Base-by-base conservation (phyloP, 805 yeast species). In the Starmerella bombicola region DNA sequence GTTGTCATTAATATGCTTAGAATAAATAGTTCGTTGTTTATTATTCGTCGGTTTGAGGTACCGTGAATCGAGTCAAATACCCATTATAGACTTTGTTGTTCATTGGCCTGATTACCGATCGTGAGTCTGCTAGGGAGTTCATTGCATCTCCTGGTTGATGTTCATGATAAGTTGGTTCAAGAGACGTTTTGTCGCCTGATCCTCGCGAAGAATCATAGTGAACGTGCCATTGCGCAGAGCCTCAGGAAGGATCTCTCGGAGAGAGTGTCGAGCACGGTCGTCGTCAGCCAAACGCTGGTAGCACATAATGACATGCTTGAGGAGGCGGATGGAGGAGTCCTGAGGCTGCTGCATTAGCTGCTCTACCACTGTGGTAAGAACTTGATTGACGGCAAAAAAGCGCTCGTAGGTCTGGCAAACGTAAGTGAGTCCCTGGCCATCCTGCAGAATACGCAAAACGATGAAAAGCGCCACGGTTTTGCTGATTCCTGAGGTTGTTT, bases 391-490 rank as follows among this genome's bases (percentile, higher is more conserved):
- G 1, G 97, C 95, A 47, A 80, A 83, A 58, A 88, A 88, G 53
- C 98, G 70, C 61, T 88, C 97, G 57, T 78, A 82, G 0, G 97
- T 88, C 43, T 93, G 94, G 64, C 97, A 91, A 18, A 91, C 82
- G 62, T 91, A 91, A 17, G 77, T 73, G 46, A 88, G 69, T 0
- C 98, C 98, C 51, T 79, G 75, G 55, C 88, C 95, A 61, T 91
- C 97, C 50, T 85, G 71, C 38, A 88, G 67, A 41, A 88, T 88
- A 61, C 86, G 88, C 57, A 88, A 96, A 34, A 91, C 80, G 45
- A 91, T 88, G 65, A 91, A 88, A 42, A 88, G 86, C 4, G 98
- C 98, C 20, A 88, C 98, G 0, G 97, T 91, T 56, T 91, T 88
- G 36, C 93, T 78, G 38, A 88, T 69, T 57, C 91, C 98, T 0